Percentiles rank a stretch among this genome's conserved stretches.
These are phyloP conservation scores for Penicillium paxilli DNA, from an alignment of 495 filamentous ascomycete genomes.

Conservation along the genomic window DNA sequence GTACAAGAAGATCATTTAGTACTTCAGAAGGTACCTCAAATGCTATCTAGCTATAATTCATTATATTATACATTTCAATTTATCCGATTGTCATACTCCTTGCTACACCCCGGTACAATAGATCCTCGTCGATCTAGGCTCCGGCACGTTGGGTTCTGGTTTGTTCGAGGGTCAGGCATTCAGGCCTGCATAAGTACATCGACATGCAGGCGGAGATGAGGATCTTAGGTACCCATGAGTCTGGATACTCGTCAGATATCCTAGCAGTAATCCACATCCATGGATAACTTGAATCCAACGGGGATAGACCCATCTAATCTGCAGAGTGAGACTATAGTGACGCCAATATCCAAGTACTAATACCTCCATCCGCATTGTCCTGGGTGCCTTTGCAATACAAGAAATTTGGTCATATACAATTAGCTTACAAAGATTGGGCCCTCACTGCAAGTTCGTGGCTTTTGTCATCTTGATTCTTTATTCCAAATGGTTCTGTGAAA, in stretches of 20 bases:
- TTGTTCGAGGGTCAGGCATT: conserved; percentile 17
- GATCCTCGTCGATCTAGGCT: neutral
- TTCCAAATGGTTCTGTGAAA: conserved; percentile 10
- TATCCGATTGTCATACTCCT: no score
- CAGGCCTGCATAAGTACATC: conserved; percentile 21
- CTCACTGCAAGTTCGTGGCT: neutral
- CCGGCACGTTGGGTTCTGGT: conserved; percentile 5
- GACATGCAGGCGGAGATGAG: conserved; percentile 6
- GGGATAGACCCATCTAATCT: neutral
- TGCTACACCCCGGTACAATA: no score
- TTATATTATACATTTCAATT: no score
- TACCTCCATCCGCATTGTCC: no score
- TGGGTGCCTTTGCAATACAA: neutral
- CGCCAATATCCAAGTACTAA: neutral
- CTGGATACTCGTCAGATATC: neutral
- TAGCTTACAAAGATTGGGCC: neutral
- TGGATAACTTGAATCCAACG: no score
- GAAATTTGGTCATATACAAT: neutral
- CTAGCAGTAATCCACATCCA: no score
- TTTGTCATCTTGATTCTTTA: conserved; percentile 1
- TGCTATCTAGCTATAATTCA: no score
- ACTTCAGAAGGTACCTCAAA: no score
- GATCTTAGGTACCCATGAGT: neutral
- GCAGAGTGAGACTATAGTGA: neutral
- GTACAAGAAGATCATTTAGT: no score